Percentiles rank a stretch among this genome's conserved stretches.
Conservation (phyloP, 805 yeast species). For the Diddensiella transvaalensis region DNA sequence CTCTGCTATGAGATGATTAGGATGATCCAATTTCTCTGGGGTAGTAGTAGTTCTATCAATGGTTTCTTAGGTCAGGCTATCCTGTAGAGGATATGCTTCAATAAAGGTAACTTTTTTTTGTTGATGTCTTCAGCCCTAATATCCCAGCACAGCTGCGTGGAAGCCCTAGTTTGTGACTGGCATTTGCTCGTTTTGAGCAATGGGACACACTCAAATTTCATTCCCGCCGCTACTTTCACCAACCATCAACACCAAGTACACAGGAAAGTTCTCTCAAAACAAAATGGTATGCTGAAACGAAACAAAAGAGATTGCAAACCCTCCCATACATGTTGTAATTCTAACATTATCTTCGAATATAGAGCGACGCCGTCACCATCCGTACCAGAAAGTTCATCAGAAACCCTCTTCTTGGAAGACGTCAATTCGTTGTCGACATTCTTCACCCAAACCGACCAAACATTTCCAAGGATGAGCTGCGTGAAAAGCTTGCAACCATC, state of each 20-base stretch:
- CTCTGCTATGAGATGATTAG: too few species aligned
- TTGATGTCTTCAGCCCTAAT: background rate
- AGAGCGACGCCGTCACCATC: constrained; percentile 99
- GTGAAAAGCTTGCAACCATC: constrained; percentile 84
- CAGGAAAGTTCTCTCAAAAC: background rate
- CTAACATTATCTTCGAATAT: too few species aligned
- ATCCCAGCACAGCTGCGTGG: background rate
- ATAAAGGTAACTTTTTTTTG: background rate
- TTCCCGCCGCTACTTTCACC: background rate
- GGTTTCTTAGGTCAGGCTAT: too few species aligned
- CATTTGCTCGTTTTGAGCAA: background rate
- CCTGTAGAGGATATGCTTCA: too few species aligned
- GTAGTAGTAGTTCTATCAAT: too few species aligned
- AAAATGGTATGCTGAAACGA: background rate
- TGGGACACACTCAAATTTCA: background rate
- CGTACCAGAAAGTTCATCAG: constrained; percentile 99
- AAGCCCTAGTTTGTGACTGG: background rate
- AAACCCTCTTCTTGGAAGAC: constrained; percentile 98
- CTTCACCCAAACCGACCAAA: constrained; percentile 99
- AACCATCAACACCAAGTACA: background rate
- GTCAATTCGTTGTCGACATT: constrained; percentile 99
- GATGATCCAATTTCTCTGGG: too few species aligned
- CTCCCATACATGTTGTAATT: too few species aligned
- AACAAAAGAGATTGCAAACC: too few species aligned
- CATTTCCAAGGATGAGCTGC: constrained; percentile 98